A percentile compares a stretch with the other conserved stretches of the same genome.
Evolutionary conservation across 164 flowering plant genomes (phyloP).

Genomic region (Macadamia integrifolia): DNA sequence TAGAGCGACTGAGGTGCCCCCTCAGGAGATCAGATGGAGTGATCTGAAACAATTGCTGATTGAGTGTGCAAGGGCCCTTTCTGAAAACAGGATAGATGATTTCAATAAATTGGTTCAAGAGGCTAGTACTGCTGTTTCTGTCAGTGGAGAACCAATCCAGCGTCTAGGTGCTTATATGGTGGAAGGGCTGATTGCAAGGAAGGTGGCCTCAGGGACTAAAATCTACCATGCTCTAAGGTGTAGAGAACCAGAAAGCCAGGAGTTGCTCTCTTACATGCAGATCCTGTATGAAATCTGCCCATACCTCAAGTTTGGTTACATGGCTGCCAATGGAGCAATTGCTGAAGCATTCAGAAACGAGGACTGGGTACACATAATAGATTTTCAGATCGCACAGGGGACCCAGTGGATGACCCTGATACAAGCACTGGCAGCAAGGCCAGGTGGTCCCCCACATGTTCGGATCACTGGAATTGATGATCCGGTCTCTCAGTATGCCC

Average conservation of each 20-base stretch:
- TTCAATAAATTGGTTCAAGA: constrained; percentile 41
- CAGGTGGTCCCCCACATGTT: constrained; percentile 67
- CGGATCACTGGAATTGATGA: constrained; percentile 84
- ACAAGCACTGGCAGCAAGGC: constrained; percentile 77
- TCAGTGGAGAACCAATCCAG: constrained; percentile 61
- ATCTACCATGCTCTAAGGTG: constrained; percentile 53
- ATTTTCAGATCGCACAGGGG: constrained; percentile 77
- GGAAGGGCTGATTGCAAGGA: constrained; percentile 59
- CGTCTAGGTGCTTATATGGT: constrained; percentile 69
- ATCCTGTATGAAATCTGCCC: constrained; percentile 74
- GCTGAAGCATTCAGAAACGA: constrained; percentile 71
- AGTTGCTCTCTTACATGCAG: constrained; percentile 72
- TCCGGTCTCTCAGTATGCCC: constrained; percentile 57
- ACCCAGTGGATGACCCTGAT: constrained; percentile 74
- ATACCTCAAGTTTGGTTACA: constrained; percentile 75
- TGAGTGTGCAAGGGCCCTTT: constrained; percentile 64
- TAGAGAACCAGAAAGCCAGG: constrained; percentile 54
- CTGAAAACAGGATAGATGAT: constrained; percentile 42
- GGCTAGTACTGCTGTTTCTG: constrained; percentile 46
- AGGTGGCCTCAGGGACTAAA: constrained; percentile 41
- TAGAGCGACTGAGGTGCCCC: constrained; percentile 21
- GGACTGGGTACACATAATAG: constrained; percentile 64
- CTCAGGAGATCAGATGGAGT: constrained; percentile 25
- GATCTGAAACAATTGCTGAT: constrained; percentile 50
- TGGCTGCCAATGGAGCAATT: constrained; percentile 89